Evolutionary conservation across 208 protist genomes (phyloP), one percentile per base, ranked within the genome.

Genomic region (Acanthamoeba lenticulata): DNA sequence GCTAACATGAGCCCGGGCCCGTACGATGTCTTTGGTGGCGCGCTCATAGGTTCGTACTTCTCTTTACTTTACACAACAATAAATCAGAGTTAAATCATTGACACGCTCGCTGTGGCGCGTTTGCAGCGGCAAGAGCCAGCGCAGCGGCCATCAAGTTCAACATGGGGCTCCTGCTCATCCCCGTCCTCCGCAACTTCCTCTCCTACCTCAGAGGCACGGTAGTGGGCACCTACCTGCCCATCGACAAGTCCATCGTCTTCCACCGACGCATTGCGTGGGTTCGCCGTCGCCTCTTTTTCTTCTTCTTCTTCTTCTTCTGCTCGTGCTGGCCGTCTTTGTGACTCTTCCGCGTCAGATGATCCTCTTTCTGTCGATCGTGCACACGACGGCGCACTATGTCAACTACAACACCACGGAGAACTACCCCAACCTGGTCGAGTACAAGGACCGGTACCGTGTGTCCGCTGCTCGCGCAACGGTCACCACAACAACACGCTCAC

Each of bases 231-330:
- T 96, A 95, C 69, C 5, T 97, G 36, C 96, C 96, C 65, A 83
- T 98, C 5, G 97, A 98, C 67, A 96, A 97, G 34, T 96, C 96
- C 85, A 95, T 98, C 44, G 42, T 74, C 15, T 97, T 97, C 74
- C 97, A 98, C 90, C 94, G 88, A 52, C 69, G 65, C n/a, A 47
- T 95, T 38, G 97, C 95, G 5, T 98, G 94, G 93, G 77, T 90
- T 17, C 97, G 96, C 45, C 21, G 85, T 9, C 19, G 32, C 29
- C 3, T n/a, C 6, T 40, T 29, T 29, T 7, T 9, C 2, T 15
- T 29, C 0, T n/a, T 21, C 62, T 40, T 38, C 40, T 62, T 94
- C 7, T 15, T 9, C 2, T 49, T 49, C 29, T 4, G 9, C 21
- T 62, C 40, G 6, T 34, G 6, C 4, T n/a, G n/a, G n/a, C n/a